These are phyloP conservation scores for Coemansia sp. DNA, from an alignment of 192 early-diverging fungal genomes.

Conservation along the genomic window DNA sequence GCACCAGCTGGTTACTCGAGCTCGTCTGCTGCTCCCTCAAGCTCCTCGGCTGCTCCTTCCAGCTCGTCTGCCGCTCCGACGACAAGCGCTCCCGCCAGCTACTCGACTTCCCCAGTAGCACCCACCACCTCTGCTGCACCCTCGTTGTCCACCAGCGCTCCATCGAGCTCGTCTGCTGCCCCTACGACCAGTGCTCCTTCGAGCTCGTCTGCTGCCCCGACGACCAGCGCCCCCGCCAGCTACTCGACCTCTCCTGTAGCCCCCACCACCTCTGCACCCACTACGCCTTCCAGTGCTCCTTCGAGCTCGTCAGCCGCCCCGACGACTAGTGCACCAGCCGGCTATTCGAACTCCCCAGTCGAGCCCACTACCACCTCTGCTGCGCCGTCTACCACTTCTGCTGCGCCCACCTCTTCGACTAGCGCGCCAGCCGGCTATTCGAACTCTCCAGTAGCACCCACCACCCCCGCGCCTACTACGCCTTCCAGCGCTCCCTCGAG, in stretches of 20 bases:
- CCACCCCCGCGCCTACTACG: background rate
- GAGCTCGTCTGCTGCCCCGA: background rate
- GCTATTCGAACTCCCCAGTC: background rate
- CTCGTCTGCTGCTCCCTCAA: background rate
- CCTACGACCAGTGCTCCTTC: background rate
- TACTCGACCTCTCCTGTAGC: background rate
- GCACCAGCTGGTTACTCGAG: background rate
- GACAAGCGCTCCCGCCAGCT: background rate
- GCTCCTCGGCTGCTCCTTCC: background rate
- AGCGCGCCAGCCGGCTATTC: background rate
- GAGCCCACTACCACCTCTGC: background rate
- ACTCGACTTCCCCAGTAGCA: background rate
- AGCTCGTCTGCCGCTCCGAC: background rate
- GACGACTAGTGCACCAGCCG: background rate
- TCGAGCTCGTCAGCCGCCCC: background rate
- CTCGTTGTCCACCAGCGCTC: background rate
- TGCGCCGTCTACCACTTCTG: too few relatives aligned
- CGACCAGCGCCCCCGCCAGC: background rate
- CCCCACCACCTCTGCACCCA: background rate
- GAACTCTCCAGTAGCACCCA: background rate
- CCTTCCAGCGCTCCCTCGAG: background rate
- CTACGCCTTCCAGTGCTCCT: background rate
- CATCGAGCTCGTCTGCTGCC: background rate
- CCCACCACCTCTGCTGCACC: background rate
- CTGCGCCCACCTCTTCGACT: background rate